Base-by-base conservation (phyloP, 352 stramenopile genomes). In the Pythium grandisporangium region DNA sequence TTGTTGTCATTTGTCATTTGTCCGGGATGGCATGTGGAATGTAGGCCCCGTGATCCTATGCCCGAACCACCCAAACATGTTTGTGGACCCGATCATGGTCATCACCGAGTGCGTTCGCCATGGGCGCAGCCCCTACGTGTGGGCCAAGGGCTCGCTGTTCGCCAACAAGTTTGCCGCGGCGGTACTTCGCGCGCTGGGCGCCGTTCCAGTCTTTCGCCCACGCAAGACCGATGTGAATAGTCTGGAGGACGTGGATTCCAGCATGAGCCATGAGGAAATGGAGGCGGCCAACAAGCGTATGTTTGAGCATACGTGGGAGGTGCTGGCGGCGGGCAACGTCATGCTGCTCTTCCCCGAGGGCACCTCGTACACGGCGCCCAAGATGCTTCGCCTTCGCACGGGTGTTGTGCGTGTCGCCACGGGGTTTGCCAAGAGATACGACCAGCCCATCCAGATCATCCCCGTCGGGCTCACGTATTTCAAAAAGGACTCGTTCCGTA, bases 31-130 rank as follows among this genome's bases (percentile, higher is more conserved):
- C 34, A 21, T 12, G 7, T 39, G 14, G 5, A 37, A 7, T 36
- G 21, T 32, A 69, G 73, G 74, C 5, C 75, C 75, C 2, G 75
- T 89, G 39, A 85, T 89, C 29, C 38, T 89, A 41, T 89, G 72
- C 17, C 70, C 75, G 7, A 89, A 89, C 55, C 75, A 89, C 46
- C 75, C 75, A 4, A 89, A 89, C 48, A 89, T 89, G 75, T 66
- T 89, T 25, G 71, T 89, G 16, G 75, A 89, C 45, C 61, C 62
- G 48, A 63, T 86, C 27, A 57, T 89, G n/a, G 71, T 86, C 24
- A 70, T 86, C 43, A 86, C 72, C n/a, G 70, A 89, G 49, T 70
- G 58, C 22, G 58, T 51, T n/a, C 60, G 46, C 21, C 55, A 71
- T 24, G 69, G 69, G 7, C 72, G 72, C 38, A 64, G 64, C 34